A percentile compares a stretch with the other conserved stretches of the same genome.
phyloP scores from a whole-genome alignment of 768 basidiomycete genomes.

The Mycena galericulata region DNA sequence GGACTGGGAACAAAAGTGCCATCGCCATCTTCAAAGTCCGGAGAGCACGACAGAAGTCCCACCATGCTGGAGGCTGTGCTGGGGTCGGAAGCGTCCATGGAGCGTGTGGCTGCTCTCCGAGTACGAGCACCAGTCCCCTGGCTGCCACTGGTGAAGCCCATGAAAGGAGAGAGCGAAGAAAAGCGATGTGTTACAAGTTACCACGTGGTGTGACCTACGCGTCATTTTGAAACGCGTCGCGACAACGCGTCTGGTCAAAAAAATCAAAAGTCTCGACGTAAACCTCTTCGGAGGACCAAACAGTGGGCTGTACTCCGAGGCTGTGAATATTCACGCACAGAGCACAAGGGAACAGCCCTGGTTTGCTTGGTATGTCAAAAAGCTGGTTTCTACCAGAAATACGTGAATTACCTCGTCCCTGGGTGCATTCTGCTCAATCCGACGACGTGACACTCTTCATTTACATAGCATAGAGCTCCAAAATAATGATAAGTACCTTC shows the following conservation, averaged over 20 bases:
- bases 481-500: background rate
- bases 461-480: background rate
- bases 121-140: background rate
- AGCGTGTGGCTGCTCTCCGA: background rate
- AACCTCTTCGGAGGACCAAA: background rate
- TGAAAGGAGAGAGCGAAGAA: background rate
- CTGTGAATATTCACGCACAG: constrained; percentile 2
- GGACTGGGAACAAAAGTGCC: background rate
- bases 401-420: background rate
- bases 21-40: background rate
- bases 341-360: constrained; percentile 1
- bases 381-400: background rate
- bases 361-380: background rate
- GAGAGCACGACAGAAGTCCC: background rate
- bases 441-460: too few relatives aligned
- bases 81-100: background rate
- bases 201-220: constrained; percentile 5
- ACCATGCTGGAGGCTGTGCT: background rate
- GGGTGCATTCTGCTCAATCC: background rate
- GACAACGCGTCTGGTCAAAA: background rate
- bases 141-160: background rate
- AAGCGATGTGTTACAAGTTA: constrained; percentile 1
- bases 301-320: constrained; percentile 3
- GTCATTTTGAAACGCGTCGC: constrained; percentile 4
- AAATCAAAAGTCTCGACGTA: constrained; percentile 1